Base-by-base conservation (phyloP, 805 yeast genomes). In the Candida sphagnicola region DNA sequence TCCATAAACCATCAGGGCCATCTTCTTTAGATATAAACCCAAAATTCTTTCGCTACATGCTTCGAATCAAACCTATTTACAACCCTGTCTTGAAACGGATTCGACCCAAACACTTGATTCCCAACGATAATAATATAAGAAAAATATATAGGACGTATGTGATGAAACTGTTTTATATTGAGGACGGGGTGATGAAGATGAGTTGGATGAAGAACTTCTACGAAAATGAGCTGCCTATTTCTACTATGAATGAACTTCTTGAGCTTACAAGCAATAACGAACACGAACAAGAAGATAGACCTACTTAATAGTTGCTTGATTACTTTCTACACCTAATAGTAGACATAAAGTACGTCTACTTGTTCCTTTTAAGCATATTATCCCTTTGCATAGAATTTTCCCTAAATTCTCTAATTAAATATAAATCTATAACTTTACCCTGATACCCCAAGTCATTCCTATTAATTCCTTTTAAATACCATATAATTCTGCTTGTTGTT, bases 401-500 rank as follows among this genome's bases (percentile, higher is more conserved):
- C n/a, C n/a, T n/a, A n/a, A n/a, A n/a, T n/a, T n/a, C n/a, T n/a
- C n/a, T n/a, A n/a, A n/a, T n/a, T n/a, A n/a, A 21, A 6, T 21
- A 21, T 21, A 21, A 6, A 21, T 10, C 8, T 21, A 10, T n/a
- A 13, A n/a, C 23, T 10, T 13, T 33, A 21, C 37, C 29, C 19
- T 8, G 12, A 11, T 19, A 23, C 15, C 30, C 17, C 31, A 34
- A 19, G 14, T 31, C 34, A 17, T 18, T 17, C 21, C 18, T 3
- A 31, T 13, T 26, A 26, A 13, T 6, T 14, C 28, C 17, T n/a
- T 15, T 40, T 39, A 26, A 72, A 53, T 12, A 71, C 60, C 18
- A 57, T 45, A 46, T 71, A 73, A 37, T 65, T 59, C 43, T 62
- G 68, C 35, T 54, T 65, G 18, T 65, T 50, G 6, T 52, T 45